These are phyloP conservation scores for Kurtzmaniella quercitrusa DNA, from an alignment of 1,139 yeast species.

Conservation along the genomic window DNA sequence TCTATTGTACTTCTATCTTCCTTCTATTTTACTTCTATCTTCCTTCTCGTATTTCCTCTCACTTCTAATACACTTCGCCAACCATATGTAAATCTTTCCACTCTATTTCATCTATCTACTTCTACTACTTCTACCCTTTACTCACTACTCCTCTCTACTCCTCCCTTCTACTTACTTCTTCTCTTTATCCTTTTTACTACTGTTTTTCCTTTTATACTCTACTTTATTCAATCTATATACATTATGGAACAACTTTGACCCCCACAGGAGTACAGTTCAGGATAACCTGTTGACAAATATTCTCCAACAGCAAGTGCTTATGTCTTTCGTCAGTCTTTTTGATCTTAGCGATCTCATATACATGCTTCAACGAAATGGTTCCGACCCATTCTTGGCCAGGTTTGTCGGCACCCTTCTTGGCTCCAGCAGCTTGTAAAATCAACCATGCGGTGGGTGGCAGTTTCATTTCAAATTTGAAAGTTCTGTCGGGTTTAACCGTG, in stretches of 20 bases:
- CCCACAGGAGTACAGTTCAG: conserved; percentile 90
- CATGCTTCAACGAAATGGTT: conserved; percentile 76
- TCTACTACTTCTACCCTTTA: too few species aligned
- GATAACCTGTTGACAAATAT: conserved; percentile 76
- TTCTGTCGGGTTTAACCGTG: conserved; percentile 86
- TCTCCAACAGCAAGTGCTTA: conserved; percentile 62
- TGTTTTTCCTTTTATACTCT: not conserved
- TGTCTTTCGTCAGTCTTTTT: conserved; percentile 86
- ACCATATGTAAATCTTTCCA: too few species aligned
- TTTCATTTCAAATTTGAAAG: conserved; percentile 81
- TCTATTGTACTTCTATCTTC: too few species aligned
- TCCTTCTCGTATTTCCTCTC: too few species aligned
- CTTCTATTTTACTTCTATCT: too few species aligned
- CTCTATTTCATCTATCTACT: too few species aligned
- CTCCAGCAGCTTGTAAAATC: conserved; percentile 75
- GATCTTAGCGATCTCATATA: conserved; percentile 91
- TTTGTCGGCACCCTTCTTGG: conserved; percentile 72
- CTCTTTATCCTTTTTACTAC: too few species aligned
- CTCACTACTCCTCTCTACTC: too few species aligned
- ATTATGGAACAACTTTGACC: conserved; percentile 66
- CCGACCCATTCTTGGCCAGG: conserved; percentile 57
- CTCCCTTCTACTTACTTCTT: too few species aligned
- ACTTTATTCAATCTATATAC: not conserved
- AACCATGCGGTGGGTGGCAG: conserved; percentile 93
- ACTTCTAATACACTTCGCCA: too few species aligned